A percentile compares a stretch with the other conserved stretches of the same genome.
phyloP scores from a whole-genome alignment of 768 basidiomycete species.

The Paxillus involutus region DNA sequence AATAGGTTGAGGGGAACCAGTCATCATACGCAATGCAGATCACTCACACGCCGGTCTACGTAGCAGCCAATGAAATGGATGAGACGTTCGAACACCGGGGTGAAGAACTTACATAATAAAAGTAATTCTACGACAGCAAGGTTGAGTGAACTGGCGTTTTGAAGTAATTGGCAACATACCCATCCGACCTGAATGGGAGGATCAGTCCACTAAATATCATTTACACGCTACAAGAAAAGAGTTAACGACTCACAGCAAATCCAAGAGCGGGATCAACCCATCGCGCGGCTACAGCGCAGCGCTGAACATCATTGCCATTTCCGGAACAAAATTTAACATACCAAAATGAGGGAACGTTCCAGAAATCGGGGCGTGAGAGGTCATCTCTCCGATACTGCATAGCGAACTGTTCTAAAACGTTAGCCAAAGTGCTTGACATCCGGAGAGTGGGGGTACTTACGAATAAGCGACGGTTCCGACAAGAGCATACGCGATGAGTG shows the following conservation, averaged over 20 bases:
- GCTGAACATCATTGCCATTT: background rate
- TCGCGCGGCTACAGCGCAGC: conserved; percentile 40
- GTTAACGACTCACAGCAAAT: conserved; percentile 48
- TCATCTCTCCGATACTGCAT: conserved; percentile 78
- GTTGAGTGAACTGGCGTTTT: background rate
- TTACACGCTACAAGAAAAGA: background rate
- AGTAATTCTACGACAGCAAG: conserved; percentile 44
- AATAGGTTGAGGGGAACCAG: background rate
- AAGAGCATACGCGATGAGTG: conserved; percentile 60
- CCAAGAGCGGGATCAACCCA: conserved; percentile 63
- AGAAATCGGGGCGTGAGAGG: conserved; percentile 74
- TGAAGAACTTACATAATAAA: conserved; percentile 39
- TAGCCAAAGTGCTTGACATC: conserved; percentile 38
- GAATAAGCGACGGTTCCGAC: conserved; percentile 70
- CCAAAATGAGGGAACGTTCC: conserved; percentile 79
- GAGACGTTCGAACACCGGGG: background rate
- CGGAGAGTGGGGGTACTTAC: conserved; percentile 41
- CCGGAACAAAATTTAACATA: conserved; percentile 19
- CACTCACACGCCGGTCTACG: conserved; percentile 4
- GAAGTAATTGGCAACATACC: background rate
- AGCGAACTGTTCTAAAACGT: conserved; percentile 48
- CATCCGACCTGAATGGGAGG: conserved; percentile 6
- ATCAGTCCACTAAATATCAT: background rate
- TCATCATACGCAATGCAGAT: background rate
- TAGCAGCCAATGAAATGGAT: background rate